These are phyloP conservation scores for Diversispora epigaea DNA, from an alignment of 192 early-diverging fungal genomes.

Conservation along the genomic window DNA sequence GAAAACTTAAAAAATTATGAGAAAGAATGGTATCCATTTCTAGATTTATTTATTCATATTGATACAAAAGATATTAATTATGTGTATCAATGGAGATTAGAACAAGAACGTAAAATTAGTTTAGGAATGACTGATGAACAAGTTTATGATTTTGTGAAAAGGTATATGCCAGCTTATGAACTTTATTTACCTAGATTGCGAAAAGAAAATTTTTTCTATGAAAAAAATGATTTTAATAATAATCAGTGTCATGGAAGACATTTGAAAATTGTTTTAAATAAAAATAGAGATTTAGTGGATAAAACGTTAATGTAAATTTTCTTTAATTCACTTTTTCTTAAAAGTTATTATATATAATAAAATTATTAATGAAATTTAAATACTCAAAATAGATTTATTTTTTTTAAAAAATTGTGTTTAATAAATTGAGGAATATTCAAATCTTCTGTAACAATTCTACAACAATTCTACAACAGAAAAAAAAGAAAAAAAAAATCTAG, in stretches of 20 bases:
- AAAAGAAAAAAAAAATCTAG: too few species aligned
- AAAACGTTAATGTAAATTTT: not conserved
- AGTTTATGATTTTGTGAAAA: constrained; percentile 79
- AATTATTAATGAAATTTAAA: too few species aligned
- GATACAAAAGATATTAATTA: constrained; percentile 56
- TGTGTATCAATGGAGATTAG: constrained; percentile 82
- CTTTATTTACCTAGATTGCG: constrained; percentile 54
- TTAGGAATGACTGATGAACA: constrained; percentile 65
- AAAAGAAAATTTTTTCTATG: constrained; percentile 50
- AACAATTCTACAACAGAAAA: too few species aligned
- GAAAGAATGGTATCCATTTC: constrained; percentile 55
- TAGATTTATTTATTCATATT: constrained; percentile 80
- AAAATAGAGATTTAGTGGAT: not conserved
- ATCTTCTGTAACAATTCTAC: too few species aligned
- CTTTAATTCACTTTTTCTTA: too few species aligned
- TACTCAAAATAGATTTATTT: too few species aligned
- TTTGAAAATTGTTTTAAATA: not conserved
- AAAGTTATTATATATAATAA: too few species aligned
- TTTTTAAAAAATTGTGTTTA: too few species aligned
- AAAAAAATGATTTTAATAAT: not conserved
- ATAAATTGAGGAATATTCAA: too few species aligned
- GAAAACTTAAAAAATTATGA: constrained; percentile 56
- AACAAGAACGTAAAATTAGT: constrained; percentile 75
- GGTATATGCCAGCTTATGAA: constrained; percentile 86
- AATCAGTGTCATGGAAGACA: not conserved